A percentile compares a stretch with the other conserved stretches of the same genome.
These are phyloP conservation scores for Raphanus hybrid DNA, from an alignment of 441 rosid species.

Conservation along the genomic window DNA sequence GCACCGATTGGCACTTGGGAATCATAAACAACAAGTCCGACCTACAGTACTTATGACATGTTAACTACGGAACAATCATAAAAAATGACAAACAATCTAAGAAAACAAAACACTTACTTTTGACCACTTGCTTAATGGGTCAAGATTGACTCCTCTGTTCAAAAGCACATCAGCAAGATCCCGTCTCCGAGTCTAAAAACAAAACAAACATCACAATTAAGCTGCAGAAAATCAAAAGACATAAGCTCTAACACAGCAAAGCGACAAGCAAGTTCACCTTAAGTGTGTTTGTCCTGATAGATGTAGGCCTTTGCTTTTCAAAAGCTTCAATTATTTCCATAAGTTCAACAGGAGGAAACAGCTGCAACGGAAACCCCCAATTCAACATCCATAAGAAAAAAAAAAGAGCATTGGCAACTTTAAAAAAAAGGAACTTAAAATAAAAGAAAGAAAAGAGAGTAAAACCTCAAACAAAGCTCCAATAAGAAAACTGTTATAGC, in stretches of 20 bases:
- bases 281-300: slow-evolving; percentile 83
- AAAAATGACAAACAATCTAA: not conserved
- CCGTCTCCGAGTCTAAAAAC: slow-evolving; percentile 73
- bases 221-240: not conserved
- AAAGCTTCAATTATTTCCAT: slow-evolving; percentile 85
- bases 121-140: slow-evolving; percentile 98
- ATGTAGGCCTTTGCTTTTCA: slow-evolving; percentile 88
- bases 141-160: slow-evolving; percentile 94
- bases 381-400: slow-evolving; percentile 2
- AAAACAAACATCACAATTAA: slow-evolving; percentile 28
- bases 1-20: slow-evolving; percentile 94
- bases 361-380: slow-evolving; percentile 48
- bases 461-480: slow-evolving; percentile 78
- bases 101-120: slow-evolving; percentile 50
- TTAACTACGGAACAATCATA: slow-evolving; percentile 4
- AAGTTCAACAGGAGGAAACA: slow-evolving; percentile 92
- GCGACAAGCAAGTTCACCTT: slow-evolving; percentile 52
- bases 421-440: not conserved
- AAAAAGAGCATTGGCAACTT: not conserved
- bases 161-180: slow-evolving; percentile 95
- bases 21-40: slow-evolving; percentile 85
- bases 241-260: not conserved
- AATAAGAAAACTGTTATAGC: slow-evolving; percentile 79
- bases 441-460: slow-evolving; percentile 15
- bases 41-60: slow-evolving; percentile 48